Evolutionary conservation across 1,139 yeast species (phyloP), one percentile per base, ranked within the genome.

Genomic region (Hyphopichia wangnamkhiaoensis): DNA sequence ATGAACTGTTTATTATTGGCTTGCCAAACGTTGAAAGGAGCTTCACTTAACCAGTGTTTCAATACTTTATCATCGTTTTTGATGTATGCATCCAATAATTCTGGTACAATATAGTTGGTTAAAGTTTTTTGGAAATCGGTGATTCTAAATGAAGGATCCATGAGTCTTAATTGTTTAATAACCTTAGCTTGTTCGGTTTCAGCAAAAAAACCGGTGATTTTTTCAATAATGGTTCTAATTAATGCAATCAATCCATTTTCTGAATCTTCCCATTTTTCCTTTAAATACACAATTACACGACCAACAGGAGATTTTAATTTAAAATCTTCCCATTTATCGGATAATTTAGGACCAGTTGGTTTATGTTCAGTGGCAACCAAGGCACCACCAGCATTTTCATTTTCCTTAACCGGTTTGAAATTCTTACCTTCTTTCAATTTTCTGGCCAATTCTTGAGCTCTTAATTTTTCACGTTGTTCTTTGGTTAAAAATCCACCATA

Each of bases 121-220:
- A 93, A 75, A 43, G 94, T 93, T 53, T 77, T 80, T 51, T 85
- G 80, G 71, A 94, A 93, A 48, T 78, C 82, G 42, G 90, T 93
- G 51, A 80, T 76, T 49, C 81, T 82, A 72, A 93, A 94, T 27
- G 79, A 71, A 38, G 98, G 96, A 64, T 94, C 99, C 79, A 93
- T 83, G 58, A 82, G 79, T 66, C 81, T 86, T 69, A 94, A 89
- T 61, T 85, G 82, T 50, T 85, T 83, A 47, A 88, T 74, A 20
- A 91, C 98, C 61, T 86, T 84, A 24, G 96, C 98, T 49, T 89
- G 83, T 68, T 94, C 99, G 32, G 98, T 94, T 67, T 94, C 99
- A 19, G 94, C 93, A 58, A 94, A 93, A 54, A 89, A 80, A 4
- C 95, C 90, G 37, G 95, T 84, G 40, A 93, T 71, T 57, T 88